Conservation (phyloP, 2,329 filamentous ascomycete genomes). For the Arachnomyces sp. region DNA sequence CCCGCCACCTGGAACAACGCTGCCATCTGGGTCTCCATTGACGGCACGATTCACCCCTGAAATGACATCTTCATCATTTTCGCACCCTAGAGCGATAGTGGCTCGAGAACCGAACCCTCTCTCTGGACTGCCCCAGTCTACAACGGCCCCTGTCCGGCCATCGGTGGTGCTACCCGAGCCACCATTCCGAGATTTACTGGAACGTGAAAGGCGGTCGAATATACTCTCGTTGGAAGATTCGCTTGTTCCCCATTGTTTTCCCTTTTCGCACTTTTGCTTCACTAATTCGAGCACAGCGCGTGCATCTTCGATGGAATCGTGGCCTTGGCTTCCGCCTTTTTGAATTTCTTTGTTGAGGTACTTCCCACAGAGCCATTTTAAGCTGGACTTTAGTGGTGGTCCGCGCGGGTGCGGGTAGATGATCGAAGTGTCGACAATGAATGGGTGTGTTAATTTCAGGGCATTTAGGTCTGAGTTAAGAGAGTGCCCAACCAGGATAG, state of each 20-base stretch:
- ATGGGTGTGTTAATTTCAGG: conserved; percentile 79
- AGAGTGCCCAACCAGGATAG: conserved; percentile 41
- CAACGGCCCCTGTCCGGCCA: conserved; percentile 47
- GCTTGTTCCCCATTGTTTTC: conserved; percentile 72
- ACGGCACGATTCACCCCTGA: conserved; percentile 46
- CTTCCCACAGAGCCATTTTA: conserved; percentile 83
- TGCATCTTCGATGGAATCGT: conserved; percentile 90
- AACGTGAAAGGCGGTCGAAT: conserved; percentile 68
- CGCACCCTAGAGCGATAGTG: conserved; percentile 48
- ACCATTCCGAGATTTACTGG: conserved; percentile 27
- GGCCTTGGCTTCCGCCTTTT: conserved; percentile 60
- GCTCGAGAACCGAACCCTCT: conserved; percentile 52
- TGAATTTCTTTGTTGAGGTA: conserved; percentile 85
- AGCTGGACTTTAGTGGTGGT: conserved; percentile 76
- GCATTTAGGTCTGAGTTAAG: conserved; percentile 58
- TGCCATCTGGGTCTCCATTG: conserved; percentile 38
- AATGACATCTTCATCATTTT: conserved; percentile 50
- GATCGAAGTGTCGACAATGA: conserved; percentile 84
- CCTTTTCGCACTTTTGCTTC: conserved; percentile 92
- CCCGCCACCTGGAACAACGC: conserved; percentile 41
- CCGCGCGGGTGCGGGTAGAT: conserved; percentile 86
- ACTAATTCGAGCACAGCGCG: conserved; percentile 84
- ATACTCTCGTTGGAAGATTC: conserved; percentile 78
- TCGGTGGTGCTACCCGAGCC: conserved; percentile 12
- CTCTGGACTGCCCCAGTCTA: conserved; percentile 82